Percentiles rank a stretch among this genome's conserved stretches.
Evolutionary conservation across 495 filamentous ascomycete species (phyloP).

Genomic region (Lophium mytilinum): DNA sequence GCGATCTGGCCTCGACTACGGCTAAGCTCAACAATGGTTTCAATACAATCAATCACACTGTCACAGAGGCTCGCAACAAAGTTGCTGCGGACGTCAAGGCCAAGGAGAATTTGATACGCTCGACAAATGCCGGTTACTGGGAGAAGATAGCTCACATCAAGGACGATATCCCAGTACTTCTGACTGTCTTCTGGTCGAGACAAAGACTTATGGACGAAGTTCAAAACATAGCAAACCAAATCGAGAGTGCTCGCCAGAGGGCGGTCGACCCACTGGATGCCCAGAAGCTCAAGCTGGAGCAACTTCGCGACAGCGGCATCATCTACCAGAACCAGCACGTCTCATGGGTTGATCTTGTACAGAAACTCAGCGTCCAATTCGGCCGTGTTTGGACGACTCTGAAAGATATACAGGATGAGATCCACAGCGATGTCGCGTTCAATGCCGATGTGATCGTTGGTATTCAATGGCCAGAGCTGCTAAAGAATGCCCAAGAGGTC

Average conservation of each 20-base stretch:
- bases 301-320: slow-evolving; percentile 6
- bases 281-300: slow-evolving; percentile 5
- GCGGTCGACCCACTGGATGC: slow-evolving; percentile 6
- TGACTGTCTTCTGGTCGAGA: slow-evolving; percentile 5
- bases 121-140: slow-evolving; percentile 5
- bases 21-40: slow-evolving; percentile 7
- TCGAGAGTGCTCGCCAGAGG: slow-evolving; percentile 4
- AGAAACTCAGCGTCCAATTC: slow-evolving; percentile 5
- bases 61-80: slow-evolving; percentile 4
- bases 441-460: slow-evolving; percentile 6
- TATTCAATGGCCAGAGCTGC: slow-evolving; percentile 6
- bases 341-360: slow-evolving; percentile 7
- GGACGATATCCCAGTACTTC: slow-evolving; percentile 5
- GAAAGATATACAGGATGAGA: slow-evolving; percentile 8
- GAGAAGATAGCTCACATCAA: slow-evolving; percentile 6
- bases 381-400: slow-evolving; percentile 5
- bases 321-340: slow-evolving; percentile 5
- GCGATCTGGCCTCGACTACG: slow-evolving; percentile 5
- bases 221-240: slow-evolving; percentile 4
- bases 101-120: slow-evolving; percentile 6
- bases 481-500: slow-evolving; percentile 5
- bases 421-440: slow-evolving; percentile 6
- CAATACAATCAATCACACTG: slow-evolving; percentile 2
- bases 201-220: slow-evolving; percentile 6
- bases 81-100: slow-evolving; percentile 5